phyloP scores from a whole-genome alignment of 805 yeast species.

The Pichia californica region DNA sequence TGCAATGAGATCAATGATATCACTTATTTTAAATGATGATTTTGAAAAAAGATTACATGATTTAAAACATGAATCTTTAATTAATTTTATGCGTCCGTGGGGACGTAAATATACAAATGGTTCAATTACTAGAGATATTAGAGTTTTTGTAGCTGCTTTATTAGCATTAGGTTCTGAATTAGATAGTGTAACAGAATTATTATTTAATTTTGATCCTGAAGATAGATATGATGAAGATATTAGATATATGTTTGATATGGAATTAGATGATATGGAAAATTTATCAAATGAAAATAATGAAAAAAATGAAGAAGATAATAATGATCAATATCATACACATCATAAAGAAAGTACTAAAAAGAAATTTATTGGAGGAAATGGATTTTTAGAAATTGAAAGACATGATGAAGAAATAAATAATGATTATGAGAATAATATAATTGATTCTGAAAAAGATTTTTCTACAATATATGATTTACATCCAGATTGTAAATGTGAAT shows the following conservation, averaged over 20 bases:
- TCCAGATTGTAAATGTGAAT: conserved; percentile 33
- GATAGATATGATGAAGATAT: conserved; percentile 65
- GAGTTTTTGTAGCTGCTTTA: conserved; percentile 52
- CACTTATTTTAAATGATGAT: conserved; percentile 51
- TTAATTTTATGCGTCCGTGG: conserved; percentile 59
- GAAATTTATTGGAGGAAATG: conserved; percentile 12
- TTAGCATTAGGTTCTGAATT: conserved; percentile 41
- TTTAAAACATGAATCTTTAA: conserved; percentile 49
- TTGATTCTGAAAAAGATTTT: background rate
- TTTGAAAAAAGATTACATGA: conserved; percentile 43
- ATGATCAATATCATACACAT: background rate
- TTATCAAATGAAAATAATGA: conserved; percentile 5
- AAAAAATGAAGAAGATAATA: conserved; percentile 7
- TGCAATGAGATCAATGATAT: conserved; percentile 55
- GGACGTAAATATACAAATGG: conserved; percentile 59
- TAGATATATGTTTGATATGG: conserved; percentile 30
- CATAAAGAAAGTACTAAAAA: conserved; percentile 6
- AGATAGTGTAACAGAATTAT: conserved; percentile 45
- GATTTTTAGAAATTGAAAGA: conserved; percentile 17
- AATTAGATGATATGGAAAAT: conserved; percentile 23
- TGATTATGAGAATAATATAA: conserved; percentile 7
- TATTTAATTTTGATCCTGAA: conserved; percentile 49
- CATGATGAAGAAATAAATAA: conserved; percentile 18
- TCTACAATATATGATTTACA: conserved; percentile 23
- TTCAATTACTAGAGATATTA: conserved; percentile 49